Evolutionary conservation across 2,329 filamentous ascomycete genomes (phyloP), one percentile per base, ranked within the genome.

Genomic region (Fusarium sacchari): DNA sequence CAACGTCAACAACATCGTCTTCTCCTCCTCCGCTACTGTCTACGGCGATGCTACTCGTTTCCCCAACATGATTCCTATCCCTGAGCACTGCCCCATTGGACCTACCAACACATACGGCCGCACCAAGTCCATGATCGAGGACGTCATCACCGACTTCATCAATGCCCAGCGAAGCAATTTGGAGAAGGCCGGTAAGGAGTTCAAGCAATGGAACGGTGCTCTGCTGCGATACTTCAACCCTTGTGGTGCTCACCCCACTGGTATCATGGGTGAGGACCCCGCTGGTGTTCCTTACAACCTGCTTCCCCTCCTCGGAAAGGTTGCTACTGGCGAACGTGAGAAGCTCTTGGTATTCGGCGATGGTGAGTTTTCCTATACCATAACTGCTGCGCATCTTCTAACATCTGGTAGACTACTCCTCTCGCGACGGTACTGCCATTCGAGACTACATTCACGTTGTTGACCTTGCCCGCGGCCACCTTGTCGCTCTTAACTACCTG

Each of bases 401-500:
- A 81, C 73, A 28, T 13, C 15, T 59, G 17, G 8, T 74, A 97
- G 95, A 99, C 87, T 99, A 99, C 86, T 81, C 88, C 37, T 97
- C 95, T 60, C 92, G 91, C 78, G 95, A 98, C 82, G 95, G 95
- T 74, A 98, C 95, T 60, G 94, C 94, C 72, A 97, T 98, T 82
- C 93, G 96, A 78, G 96, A 99, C 86, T 99, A 99, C 88, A 98
- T 99, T 83, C 95, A 98, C 87, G 94, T 98, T 66, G 88, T 97
- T 72, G 95, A 98, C 80, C 91, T 98, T 30, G 94, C 95, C 50
- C 89, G 89, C 72, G 95, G 95, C 70, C 95, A 98, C 83, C 86
- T 97, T 66, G 90, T 94, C 67, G 96, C 97, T 28, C 92, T 99
- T 77, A 95, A 96, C 85, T 94, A 97, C 85, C 92, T 98, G 57